These are phyloP conservation scores for Phytophthora pisi DNA, from an alignment of 352 stramenopile species.

Conservation along the genomic window DNA sequence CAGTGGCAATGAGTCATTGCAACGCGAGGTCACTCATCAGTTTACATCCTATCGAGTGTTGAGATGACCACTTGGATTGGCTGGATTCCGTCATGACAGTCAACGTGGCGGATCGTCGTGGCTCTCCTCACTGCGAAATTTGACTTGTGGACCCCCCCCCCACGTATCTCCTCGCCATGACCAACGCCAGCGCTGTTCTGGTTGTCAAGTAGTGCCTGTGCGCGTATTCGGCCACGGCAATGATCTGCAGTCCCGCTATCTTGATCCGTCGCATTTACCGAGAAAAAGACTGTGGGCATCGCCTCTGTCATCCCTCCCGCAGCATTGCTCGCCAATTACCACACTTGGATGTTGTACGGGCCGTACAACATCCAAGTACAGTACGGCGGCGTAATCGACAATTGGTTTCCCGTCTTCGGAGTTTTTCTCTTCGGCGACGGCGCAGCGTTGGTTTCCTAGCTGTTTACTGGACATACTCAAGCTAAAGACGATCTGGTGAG, in stretches of 20 bases:
- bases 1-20: not conserved
- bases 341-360: constrained; percentile 46
- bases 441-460: constrained; percentile 35
- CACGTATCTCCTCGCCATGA: not conserved
- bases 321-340: constrained; percentile 34
- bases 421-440: constrained; percentile 21
- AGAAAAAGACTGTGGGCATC: constrained; percentile 27
- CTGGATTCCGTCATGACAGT: not conserved
- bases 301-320: constrained; percentile 38
- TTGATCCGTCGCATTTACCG: constrained; percentile 39
- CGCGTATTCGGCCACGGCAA: constrained; percentile 27
- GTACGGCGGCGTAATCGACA: constrained; percentile 27
- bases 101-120: not conserved
- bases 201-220: constrained; percentile 20
- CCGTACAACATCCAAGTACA: too few relatives aligned
- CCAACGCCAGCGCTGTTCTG: constrained; percentile 6
- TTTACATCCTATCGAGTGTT: not conserved
- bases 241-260: constrained; percentile 43
- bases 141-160: too few relatives aligned
- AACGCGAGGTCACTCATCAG: constrained; percentile 1
- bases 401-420: constrained; percentile 42
- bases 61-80: not conserved
- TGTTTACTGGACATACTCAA: constrained; percentile 48
- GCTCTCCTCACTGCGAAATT: too few relatives aligned
- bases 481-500: constrained; percentile 20